Base-by-base conservation (phyloP, 257 asterid genomes). In the Solanum chiquidenum region DNA sequence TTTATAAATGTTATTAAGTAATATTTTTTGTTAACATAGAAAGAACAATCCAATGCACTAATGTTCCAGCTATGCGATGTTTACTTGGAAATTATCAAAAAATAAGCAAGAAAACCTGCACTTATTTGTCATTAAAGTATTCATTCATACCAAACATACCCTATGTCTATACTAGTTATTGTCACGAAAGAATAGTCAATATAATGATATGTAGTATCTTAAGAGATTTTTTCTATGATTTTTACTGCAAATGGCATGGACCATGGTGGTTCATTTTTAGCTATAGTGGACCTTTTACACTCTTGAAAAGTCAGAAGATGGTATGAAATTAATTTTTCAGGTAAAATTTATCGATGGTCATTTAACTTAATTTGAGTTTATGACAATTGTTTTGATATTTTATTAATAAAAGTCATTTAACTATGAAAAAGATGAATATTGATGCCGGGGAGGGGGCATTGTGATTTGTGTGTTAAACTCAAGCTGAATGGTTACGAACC, bases 161-260 rank as follows among this genome's bases (percentile, higher is more conserved):
- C 14, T 9, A 9, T 20, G 14, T 9, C 14, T 76, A 20, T 23
- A n/a, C 35, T 40, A 20, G 46, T 25, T 77, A 7, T 23, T 25
- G 4, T 77, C 60, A 76, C 23, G 7, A 77, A 12, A 40, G 62
- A 76, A n/a, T 40, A 76, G 83, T 76, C 33, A 40, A 77, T 27
- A 31, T 7, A 76, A 75, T 38, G 83, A 75, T 60, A 71, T 6
- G 29, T 23, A n/a, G 10, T 60, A n/a, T 66, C 66, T 55, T 7
- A 55, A 55, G 66, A 55, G 66, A 55, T 35, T 74, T 49, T 35
- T 74, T 74, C 5, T 18, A 73, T 34, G 9, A 74, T 25, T 58
- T 79, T 52, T 23, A 49, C 52, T 68, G 77, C 58, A 38, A 89
- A 75, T 64, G 89, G 84, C 84, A 84, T 85, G 91, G 88, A 87